A percentile compares a stretch with the other conserved stretches of the same genome.
Conservation (phyloP, 2,329 filamentous ascomycete species). For the Epichloe glyceriae region DNA sequence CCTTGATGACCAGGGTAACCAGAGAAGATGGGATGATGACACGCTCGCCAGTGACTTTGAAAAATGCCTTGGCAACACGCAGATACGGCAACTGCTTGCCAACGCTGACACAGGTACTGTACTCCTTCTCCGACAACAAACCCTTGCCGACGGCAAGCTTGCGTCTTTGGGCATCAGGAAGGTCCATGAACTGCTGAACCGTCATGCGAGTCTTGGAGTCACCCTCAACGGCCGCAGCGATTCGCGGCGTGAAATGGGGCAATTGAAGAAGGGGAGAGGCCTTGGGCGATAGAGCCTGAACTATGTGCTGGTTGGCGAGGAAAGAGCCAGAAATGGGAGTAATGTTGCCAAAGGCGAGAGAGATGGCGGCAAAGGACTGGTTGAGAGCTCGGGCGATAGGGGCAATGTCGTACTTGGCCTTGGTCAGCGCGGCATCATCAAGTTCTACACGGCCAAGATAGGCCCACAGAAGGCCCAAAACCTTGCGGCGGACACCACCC, state of each 20-base stretch:
- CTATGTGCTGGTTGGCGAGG: slow-evolving; percentile 69
- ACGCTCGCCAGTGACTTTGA: slow-evolving; percentile 94
- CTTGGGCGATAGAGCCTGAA: slow-evolving; percentile 77
- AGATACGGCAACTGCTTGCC: slow-evolving; percentile 76
- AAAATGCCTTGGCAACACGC: slow-evolving; percentile 83
- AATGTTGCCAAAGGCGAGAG: slow-evolving; percentile 77
- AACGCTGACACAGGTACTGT: slow-evolving; percentile 60
- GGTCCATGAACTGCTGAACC: slow-evolving; percentile 79
- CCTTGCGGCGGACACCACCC: slow-evolving; percentile 68
- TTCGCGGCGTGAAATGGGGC: slow-evolving; percentile 63
- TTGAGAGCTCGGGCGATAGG: slow-evolving; percentile 77
- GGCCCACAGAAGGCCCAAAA: slow-evolving; percentile 82
- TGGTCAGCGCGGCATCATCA: slow-evolving; percentile 62
- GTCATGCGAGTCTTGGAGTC: slow-evolving; percentile 62
- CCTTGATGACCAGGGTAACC: slow-evolving; percentile 90
- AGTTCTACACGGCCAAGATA: slow-evolving; percentile 85
- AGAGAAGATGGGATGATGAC: slow-evolving; percentile 85
- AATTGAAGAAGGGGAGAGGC: slow-evolving; percentile 84
- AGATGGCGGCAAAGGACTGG: slow-evolving; percentile 74
- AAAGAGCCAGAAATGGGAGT: slow-evolving; percentile 72
- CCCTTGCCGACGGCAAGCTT: slow-evolving; percentile 55
- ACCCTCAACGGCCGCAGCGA: slow-evolving; percentile 57
- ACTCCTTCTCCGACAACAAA: slow-evolving; percentile 64
- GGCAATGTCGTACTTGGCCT: slow-evolving; percentile 79
- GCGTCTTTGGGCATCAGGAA: slow-evolving; percentile 62